Evolutionary conservation across 2,329 filamentous ascomycete genomes (phyloP).

Genomic region (Trichothecium sympodiale): DNA sequence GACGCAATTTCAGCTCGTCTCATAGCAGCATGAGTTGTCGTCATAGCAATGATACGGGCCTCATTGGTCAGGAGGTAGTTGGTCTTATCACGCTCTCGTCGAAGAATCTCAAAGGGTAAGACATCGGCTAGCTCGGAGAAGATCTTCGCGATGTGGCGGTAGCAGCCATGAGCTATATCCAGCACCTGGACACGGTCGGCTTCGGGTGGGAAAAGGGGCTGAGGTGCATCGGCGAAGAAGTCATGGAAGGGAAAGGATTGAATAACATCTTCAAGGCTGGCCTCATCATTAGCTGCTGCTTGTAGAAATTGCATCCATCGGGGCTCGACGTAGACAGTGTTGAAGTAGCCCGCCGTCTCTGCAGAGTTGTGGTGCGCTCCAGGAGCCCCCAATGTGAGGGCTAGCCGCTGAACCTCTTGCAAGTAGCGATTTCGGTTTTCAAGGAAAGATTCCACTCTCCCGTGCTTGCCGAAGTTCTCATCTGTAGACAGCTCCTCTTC

Average conservation of each 20-base stretch:
- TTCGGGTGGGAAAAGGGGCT: slow-evolving; percentile 66
- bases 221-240: slow-evolving; percentile 81
- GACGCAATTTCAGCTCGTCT: slow-evolving; percentile 78
- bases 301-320: slow-evolving; percentile 76
- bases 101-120: slow-evolving; percentile 86
- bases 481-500: slow-evolving; percentile 88
- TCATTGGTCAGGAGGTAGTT: slow-evolving; percentile 94
- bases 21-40: slow-evolving; percentile 94
- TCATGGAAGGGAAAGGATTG: slow-evolving; percentile 74
- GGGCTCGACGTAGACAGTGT: slow-evolving; percentile 80
- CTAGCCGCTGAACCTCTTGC: slow-evolving; percentile 74
- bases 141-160: slow-evolving; percentile 78
- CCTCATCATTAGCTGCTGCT: slow-evolving; percentile 40
- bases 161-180: slow-evolving; percentile 74
- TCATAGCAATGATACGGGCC: slow-evolving; percentile 98
- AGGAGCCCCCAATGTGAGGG: slow-evolving; percentile 72
- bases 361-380: slow-evolving; percentile 94
- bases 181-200: slow-evolving; percentile 55
- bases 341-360: slow-evolving; percentile 95
- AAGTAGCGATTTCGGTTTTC: slow-evolving; percentile 74
- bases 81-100: slow-evolving; percentile 80
- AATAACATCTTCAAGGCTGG: slow-evolving; percentile 51
- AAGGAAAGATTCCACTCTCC: slow-evolving; percentile 88
- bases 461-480: slow-evolving; percentile 84
- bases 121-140: slow-evolving; percentile 91